phyloP scores from a whole-genome alignment of 2,329 filamentous ascomycete species.

The Hymenoscyphus infarciens region DNA sequence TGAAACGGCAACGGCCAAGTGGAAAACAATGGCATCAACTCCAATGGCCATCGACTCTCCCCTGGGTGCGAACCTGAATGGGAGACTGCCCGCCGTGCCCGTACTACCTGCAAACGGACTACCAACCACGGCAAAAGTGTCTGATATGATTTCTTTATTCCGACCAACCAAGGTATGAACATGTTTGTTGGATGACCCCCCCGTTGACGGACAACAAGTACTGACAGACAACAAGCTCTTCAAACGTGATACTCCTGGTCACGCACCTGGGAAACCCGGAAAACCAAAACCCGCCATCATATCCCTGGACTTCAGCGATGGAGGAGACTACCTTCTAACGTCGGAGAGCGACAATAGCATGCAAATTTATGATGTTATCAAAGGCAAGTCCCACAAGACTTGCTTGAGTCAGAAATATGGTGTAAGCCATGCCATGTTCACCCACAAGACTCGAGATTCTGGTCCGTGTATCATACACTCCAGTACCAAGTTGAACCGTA shows the following conservation, averaged over 20 bases:
- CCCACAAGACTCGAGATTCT: conserved; percentile 41
- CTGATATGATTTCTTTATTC: conserved; percentile 74
- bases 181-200: too few relatives aligned
- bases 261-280: conserved; percentile 35
- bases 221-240: conserved; percentile 48
- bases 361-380: conserved; percentile 90
- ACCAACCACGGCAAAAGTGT: conserved; percentile 55
- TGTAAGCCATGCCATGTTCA: conserved; percentile 84
- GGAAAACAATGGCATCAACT: conserved; percentile 31
- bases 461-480: conserved; percentile 78
- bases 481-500: conserved; percentile 89
- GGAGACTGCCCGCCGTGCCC: conserved; percentile 13
- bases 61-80: conserved; percentile 28
- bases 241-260: conserved; percentile 50
- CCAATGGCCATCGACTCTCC: conserved; percentile 36
- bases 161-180: conserved; percentile 70
- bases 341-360: conserved; percentile 93
- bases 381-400: conserved; percentile 84
- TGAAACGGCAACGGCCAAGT: not conserved
- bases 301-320: conserved; percentile 94
- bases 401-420: conserved; percentile 96
- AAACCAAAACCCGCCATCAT: conserved; percentile 60
- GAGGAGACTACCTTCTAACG: conserved; percentile 86
- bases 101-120: conserved; percentile 20
- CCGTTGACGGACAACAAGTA: not conserved